Conservation (phyloP, 2,329 filamentous ascomycete genomes). For the Proliferodiscus dingleyae region DNA sequence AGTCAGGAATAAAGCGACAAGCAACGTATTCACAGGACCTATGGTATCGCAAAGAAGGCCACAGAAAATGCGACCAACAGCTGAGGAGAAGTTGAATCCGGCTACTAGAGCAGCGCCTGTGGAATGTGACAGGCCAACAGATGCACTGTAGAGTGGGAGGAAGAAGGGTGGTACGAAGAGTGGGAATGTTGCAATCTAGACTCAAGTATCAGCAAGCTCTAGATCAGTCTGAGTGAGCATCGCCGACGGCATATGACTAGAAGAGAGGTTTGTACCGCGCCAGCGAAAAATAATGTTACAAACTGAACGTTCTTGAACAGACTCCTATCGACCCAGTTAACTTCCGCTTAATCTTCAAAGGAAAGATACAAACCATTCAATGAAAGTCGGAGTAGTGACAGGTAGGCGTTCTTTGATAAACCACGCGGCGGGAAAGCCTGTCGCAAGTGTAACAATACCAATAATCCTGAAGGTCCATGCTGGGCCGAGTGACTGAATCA, state of each 20-base stretch:
- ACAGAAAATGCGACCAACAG: constrained; percentile 49
- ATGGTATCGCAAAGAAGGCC: constrained; percentile 50
- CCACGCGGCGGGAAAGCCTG: constrained; percentile 51
- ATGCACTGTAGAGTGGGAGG: constrained; percentile 50
- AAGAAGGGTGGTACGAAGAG: constrained; percentile 59
- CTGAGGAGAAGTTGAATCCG: constrained; percentile 57
- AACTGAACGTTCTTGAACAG: constrained; percentile 50
- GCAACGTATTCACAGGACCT: constrained; percentile 51
- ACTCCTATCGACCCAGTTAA: constrained; percentile 32
- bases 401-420: constrained; percentile 46
- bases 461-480: constrained; percentile 50
- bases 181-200: constrained; percentile 53
- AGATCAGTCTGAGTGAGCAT: no score
- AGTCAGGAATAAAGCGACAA: constrained; percentile 46
- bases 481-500: constrained; percentile 42
- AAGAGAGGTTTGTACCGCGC: constrained; percentile 29
- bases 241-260: not conserved
- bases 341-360: not conserved
- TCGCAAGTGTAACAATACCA: constrained; percentile 46
- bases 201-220: no score
- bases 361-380: constrained; percentile 42
- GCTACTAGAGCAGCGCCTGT: constrained; percentile 54
- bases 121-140: constrained; percentile 48
- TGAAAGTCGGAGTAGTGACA: constrained; percentile 35
- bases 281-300: constrained; percentile 46